phyloP scores from a whole-genome alignment of 352 stramenopile species.

The Elongisporangium senticosum region DNA sequence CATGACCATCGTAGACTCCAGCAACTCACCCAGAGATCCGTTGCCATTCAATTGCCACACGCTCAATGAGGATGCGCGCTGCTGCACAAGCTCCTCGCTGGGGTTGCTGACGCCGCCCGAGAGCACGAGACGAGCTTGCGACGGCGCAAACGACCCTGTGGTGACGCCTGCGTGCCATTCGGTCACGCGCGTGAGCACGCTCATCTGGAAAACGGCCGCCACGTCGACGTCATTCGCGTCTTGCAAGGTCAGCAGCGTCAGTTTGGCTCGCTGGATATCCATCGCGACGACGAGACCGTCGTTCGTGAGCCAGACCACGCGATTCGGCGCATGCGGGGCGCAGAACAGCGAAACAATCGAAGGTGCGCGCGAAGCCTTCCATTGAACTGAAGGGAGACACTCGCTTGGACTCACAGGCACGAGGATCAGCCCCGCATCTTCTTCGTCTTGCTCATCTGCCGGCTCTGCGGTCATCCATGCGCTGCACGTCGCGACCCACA shows the following conservation, averaged over 20 bases:
- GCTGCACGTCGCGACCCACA: constrained; percentile 44
- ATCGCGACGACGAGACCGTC: constrained; percentile 38
- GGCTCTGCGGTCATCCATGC: constrained; percentile 26
- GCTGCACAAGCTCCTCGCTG: constrained; percentile 39
- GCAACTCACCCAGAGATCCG: constrained; percentile 42
- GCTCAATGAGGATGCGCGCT: constrained; percentile 53
- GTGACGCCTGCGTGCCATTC: constrained; percentile 60
- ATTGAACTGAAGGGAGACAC: constrained; percentile 38
- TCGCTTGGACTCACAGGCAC: constrained; percentile 24
- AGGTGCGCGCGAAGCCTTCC: constrained; percentile 15
- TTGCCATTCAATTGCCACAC: constrained; percentile 44
- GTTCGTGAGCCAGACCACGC: constrained; percentile 34
- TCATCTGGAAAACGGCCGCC: constrained; percentile 27
- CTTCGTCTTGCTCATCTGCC: not conserved
- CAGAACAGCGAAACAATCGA: constrained; percentile 41
- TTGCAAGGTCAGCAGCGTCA: constrained; percentile 35
- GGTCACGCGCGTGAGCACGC: constrained; percentile 30
- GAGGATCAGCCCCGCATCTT: constrained; percentile 10
- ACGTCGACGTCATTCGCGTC: constrained; percentile 4
- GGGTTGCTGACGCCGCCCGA: constrained; percentile 47
- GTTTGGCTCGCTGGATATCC: constrained; percentile 40
- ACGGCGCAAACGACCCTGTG: constrained; percentile 31
- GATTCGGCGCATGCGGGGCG: constrained; percentile 18
- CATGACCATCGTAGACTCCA: constrained; percentile 68
- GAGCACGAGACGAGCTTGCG: constrained; percentile 40